Evolutionary conservation across 192 early-diverging fungal genomes (phyloP).

Genomic region (Coemansia sp.): DNA sequence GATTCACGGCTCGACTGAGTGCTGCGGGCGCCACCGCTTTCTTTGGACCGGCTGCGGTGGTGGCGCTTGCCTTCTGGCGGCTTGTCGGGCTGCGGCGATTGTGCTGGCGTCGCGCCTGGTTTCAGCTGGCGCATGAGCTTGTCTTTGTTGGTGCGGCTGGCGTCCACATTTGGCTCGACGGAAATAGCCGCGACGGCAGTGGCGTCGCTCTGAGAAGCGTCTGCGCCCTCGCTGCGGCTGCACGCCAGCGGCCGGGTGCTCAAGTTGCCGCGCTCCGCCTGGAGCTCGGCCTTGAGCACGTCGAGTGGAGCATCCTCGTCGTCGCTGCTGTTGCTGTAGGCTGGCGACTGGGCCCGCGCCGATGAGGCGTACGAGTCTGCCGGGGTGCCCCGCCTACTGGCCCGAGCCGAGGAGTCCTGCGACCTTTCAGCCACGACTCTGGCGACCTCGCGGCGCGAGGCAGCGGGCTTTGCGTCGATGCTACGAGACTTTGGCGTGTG

Average conservation of each 20-base stretch:
- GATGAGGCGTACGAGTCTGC: too few relatives aligned
- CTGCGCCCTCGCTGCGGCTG: neutral
- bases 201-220: slow-evolving; percentile 1
- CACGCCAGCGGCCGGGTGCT: neutral
- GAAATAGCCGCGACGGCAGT: neutral
- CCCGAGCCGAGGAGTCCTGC: too few relatives aligned
- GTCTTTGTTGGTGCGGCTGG: too few relatives aligned
- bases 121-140: too few relatives aligned
- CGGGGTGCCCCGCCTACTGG: too few relatives aligned
- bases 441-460: neutral
- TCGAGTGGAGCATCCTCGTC: slow-evolving; percentile 47
- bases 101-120: too few relatives aligned
- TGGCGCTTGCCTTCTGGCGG: too few relatives aligned
- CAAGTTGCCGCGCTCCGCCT: slow-evolving; percentile 9
- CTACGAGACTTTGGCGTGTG: slow-evolving; percentile 7
- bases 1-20: too few relatives aligned
- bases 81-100: too few relatives aligned
- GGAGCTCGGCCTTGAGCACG: slow-evolving; percentile 31
- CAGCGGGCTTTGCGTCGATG: neutral
- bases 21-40: neutral
- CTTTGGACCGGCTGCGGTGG: neutral
- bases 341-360: neutral
- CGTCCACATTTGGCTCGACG: too few relatives aligned
- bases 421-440: neutral
- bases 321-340: slow-evolving; percentile 1